Conservation (phyloP, 2,329 filamentous ascomycete genomes). For the Exophiala spinifera region DNA sequence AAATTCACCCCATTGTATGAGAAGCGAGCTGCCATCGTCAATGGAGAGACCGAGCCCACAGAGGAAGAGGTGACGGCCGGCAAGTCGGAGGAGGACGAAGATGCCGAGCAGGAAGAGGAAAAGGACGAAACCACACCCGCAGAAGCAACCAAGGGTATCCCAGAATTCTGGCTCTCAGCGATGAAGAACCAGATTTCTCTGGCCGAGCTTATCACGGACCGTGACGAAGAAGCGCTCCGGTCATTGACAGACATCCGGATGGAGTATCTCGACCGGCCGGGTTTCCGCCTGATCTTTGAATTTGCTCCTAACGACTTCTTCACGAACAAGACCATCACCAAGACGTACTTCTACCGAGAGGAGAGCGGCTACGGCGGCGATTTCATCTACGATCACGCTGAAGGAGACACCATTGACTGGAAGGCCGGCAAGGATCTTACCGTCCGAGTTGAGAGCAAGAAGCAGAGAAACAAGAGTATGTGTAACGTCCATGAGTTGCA, state of each 20-base stretch:
- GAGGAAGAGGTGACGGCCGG: slow-evolving; percentile 84
- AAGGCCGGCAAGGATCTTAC: slow-evolving; percentile 90
- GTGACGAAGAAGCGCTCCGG: slow-evolving; percentile 91
- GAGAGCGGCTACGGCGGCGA: slow-evolving; percentile 98
- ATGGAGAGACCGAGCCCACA: slow-evolving; percentile 79
- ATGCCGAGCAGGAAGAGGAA: slow-evolving; percentile 58
- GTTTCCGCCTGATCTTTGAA: slow-evolving; percentile 97
- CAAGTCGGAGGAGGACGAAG: slow-evolving; percentile 67
- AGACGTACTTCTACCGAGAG: slow-evolving; percentile 99
- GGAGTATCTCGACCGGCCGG: slow-evolving; percentile 98
- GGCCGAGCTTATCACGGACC: slow-evolving; percentile 97
- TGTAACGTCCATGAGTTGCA: slow-evolving; percentile 10
- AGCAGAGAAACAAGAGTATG: slow-evolving; percentile 99
- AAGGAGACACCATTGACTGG: slow-evolving; percentile 98
- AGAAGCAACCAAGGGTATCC: slow-evolving; percentile 70
- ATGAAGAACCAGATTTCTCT: slow-evolving; percentile 99
- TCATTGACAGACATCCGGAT: slow-evolving; percentile 89
- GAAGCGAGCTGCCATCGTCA: slow-evolving; percentile 90
- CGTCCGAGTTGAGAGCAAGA: slow-evolving; percentile 95
- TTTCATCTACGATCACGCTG: slow-evolving; percentile 99
- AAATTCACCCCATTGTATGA: slow-evolving; percentile 98
- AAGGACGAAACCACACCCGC: slow-evolving; percentile 47
- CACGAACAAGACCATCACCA: slow-evolving; percentile 93
- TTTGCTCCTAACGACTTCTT: slow-evolving; percentile 95
- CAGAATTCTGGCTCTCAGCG: slow-evolving; percentile 98